Evolutionary conservation across 2,329 filamentous ascomycete species (phyloP), one percentile per base, ranked within the genome.

Genomic region (Diaporthe aspalathi): DNA sequence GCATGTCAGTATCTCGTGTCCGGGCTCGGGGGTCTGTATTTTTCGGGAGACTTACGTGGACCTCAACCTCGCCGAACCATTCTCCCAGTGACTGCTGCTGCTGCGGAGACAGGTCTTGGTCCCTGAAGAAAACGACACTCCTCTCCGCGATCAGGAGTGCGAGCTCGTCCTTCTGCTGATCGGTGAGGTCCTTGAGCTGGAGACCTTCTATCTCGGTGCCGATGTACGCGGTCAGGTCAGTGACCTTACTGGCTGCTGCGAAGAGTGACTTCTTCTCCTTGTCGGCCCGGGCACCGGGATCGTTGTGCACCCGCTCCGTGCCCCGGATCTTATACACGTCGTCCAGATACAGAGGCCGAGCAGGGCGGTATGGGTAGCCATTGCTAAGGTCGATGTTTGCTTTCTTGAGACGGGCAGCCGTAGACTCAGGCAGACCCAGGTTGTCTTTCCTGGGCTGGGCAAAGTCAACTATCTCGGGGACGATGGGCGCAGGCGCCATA

Each of bases 361-460:
- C 86, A 1, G 91, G 91, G 0, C 91, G 88, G 75, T 93, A 93
- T 0, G 92, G 92, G 74, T 94, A 94, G 0, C 92, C 92, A 1
- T 88, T 81, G 0, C 90, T 91, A 2, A 94, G 83, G 77, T 94
- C 91, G 67, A 94, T 86, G 1, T 90, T 91, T 0, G 90, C 91
- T 73, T 92, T 93, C 74, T 89, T 87, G 0, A 94, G 84, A 5
- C 92, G 86, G 62, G 85, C 82, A 1, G 85, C 84, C 1, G 91
- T 82, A 1, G 87, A 75, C 12, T 84, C 84, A 3, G 92, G 92
- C 8, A 94, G 82, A 1, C 84, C 85, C 1, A 94, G 83, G 0
- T 82, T 90, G 77, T 93, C 90, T 76, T 93, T 93, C 73, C 81
- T 85, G 0, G 87, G 91, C 72, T 87, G 81, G 8, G 86, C 87